Evolutionary conservation across 2,329 filamentous ascomycete species (phyloP).

Genomic region (Tolypocladium tropicale): DNA sequence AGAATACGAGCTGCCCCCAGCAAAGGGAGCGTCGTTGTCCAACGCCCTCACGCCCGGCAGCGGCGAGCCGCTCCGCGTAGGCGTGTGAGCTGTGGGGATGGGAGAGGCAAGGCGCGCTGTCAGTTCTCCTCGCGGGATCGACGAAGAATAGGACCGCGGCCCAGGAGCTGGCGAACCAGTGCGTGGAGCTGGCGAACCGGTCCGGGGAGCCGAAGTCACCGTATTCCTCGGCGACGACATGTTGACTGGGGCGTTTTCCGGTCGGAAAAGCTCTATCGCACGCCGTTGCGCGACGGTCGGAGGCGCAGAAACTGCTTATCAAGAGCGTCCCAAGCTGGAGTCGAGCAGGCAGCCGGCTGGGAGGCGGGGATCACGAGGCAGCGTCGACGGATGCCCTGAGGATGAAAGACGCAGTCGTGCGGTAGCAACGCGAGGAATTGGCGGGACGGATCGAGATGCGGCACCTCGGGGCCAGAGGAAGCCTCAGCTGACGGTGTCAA

Average conservation of each 20-base stretch:
- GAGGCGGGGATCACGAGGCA: neutral
- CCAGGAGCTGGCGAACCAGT: conserved; percentile 39
- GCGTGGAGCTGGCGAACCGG: conserved; percentile 38
- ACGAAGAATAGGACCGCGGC: conserved; percentile 37
- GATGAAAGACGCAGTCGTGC: neutral
- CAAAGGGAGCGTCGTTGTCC: conserved; percentile 50
- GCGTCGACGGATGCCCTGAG: neutral
- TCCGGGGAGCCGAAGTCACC: conserved; percentile 26
- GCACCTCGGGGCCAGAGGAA: neutral
- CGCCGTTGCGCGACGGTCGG: neutral
- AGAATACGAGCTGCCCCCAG: conserved; percentile 51
- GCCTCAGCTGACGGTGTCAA: conserved; percentile 5
- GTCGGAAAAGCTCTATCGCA: neutral
- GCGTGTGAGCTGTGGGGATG: conserved; percentile 30
- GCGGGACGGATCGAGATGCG: neutral
- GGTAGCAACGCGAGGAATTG: neutral
- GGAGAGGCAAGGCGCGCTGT: conserved; percentile 53
- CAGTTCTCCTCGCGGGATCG: conserved; percentile 46
- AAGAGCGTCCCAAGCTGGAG: neutral
- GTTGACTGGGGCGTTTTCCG: conserved; percentile 6
- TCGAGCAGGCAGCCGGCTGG: neutral
- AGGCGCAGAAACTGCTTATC: neutral
- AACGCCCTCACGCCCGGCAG: conserved; percentile 11
- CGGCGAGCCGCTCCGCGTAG: conserved; percentile 25
- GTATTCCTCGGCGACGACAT: conserved; percentile 29